Evolutionary conservation across 2,329 filamentous ascomycete genomes (phyloP).

Genomic region (Trichoderma koningiopsis): DNA sequence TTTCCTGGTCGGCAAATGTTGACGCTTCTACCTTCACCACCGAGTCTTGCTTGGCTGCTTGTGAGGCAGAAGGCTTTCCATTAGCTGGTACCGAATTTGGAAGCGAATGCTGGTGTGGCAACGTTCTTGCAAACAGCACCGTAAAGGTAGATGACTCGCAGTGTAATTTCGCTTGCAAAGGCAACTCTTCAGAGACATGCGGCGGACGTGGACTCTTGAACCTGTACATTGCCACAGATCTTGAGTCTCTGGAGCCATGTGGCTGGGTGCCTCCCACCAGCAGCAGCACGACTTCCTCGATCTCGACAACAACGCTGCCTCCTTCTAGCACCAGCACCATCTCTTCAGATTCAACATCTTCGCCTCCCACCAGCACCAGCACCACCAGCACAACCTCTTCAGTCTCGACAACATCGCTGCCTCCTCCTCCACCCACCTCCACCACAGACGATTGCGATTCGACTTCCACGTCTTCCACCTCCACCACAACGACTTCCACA

Average conservation of each 20-base stretch:
- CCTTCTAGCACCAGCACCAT: constrained; percentile 1
- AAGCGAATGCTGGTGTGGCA: constrained; percentile 53
- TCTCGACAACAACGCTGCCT: not conserved
- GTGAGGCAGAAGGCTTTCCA: constrained; percentile 48
- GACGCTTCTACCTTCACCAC: constrained; percentile 44
- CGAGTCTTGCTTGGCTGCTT: constrained; percentile 47
- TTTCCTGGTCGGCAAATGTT: constrained; percentile 48
- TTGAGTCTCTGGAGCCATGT: constrained; percentile 55
- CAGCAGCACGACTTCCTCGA: constrained; percentile 27
- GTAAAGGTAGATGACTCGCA: constrained; percentile 39
- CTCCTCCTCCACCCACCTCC: no score
- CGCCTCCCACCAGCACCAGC: not conserved
- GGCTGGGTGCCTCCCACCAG: constrained; percentile 37
- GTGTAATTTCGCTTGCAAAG: constrained; percentile 57
- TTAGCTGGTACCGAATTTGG: constrained; percentile 51
- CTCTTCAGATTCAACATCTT: no score
- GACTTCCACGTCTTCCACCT: not conserved
- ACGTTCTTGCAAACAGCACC: constrained; percentile 54
- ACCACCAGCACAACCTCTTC: no score
- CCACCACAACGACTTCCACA: not conserved
- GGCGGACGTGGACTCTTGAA: constrained; percentile 48
- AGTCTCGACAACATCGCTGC: no score
- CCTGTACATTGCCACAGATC: constrained; percentile 51
- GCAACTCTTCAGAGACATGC: constrained; percentile 46
- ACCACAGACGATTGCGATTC: not conserved